These are phyloP conservation scores for Geotrichum phurueaensis DNA, from an alignment of 1,139 yeast species.

Conservation along the genomic window DNA sequence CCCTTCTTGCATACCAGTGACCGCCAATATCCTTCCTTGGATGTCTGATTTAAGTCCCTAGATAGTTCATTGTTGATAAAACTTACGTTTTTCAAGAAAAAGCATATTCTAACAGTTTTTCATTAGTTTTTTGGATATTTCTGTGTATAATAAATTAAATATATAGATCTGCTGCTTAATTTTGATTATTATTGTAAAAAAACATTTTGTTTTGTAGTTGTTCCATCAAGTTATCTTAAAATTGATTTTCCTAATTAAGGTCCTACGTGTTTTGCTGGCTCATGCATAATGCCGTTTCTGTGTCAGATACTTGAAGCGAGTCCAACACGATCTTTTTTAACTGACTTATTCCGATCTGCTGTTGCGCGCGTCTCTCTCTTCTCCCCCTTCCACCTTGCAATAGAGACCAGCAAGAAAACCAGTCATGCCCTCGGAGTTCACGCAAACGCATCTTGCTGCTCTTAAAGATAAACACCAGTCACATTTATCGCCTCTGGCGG, in stretches of 20 bases:
- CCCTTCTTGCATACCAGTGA: constrained; percentile 78
- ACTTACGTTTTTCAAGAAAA: neutral
- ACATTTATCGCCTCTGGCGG: constrained; percentile 61
- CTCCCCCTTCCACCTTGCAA: neutral
- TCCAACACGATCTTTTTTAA: neutral
- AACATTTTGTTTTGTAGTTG: too few species aligned
- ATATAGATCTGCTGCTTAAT: neutral
- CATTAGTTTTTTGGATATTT: neutral
- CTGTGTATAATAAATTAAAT: neutral
- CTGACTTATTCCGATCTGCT: neutral
- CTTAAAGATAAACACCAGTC: constrained; percentile 23
- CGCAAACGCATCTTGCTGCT: constrained; percentile 23
- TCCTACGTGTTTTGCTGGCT: neutral
- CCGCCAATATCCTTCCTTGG: constrained; percentile 69
- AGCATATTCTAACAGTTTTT: neutral
- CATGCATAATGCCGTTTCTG: neutral
- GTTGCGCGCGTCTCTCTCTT: neutral
- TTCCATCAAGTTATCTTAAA: neutral
- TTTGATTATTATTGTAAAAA: too few species aligned
- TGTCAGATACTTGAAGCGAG: neutral
- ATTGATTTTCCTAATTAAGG: neutral
- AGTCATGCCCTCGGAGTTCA: constrained; percentile 18
- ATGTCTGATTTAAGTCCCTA: constrained; percentile 45
- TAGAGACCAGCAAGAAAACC: neutral
- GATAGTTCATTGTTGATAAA: neutral